Conservation (phyloP, 2,329 filamentous ascomycete species). For the Ceratocystis destructans region DNA sequence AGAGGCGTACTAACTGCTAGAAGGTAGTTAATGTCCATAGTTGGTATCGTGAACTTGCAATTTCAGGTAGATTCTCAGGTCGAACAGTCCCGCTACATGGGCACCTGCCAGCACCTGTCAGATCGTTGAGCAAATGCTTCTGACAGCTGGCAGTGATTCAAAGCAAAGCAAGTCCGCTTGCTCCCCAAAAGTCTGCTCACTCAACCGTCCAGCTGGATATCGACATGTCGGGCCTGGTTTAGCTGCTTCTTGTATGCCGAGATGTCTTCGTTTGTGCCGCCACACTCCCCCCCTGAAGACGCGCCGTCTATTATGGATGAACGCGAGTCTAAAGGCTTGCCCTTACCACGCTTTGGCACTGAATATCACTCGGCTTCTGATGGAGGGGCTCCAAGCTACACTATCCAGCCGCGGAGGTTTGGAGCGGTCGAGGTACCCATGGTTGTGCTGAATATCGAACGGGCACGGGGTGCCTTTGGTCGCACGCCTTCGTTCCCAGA, state of each 20-base stretch:
- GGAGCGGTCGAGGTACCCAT: constrained; percentile 33
- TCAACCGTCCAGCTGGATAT: background rate
- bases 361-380: background rate
- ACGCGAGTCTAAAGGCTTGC: background rate
- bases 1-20: too few relatives aligned
- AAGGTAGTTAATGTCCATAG: too few relatives aligned
- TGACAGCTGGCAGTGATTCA: background rate
- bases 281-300: background rate
- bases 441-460: constrained; percentile 32
- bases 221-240: background rate
- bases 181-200: background rate
- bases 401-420: constrained; percentile 27
- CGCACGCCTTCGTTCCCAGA: constrained; percentile 29
- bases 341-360: background rate
- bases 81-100: too few relatives aligned
- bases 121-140: background rate
- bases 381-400: constrained; percentile 18
- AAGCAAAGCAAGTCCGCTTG: background rate
- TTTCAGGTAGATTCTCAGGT: too few relatives aligned
- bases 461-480: constrained; percentile 32
- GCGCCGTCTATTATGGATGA: background rate
- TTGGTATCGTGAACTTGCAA: too few relatives aligned
- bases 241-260: background rate
- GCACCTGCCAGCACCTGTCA: background rate
- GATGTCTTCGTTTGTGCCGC: background rate